A percentile compares a stretch with the other conserved stretches of the same genome.
Conservation (phyloP, 495 filamentous ascomycete species). For the Schizothecium vesticola region DNA sequence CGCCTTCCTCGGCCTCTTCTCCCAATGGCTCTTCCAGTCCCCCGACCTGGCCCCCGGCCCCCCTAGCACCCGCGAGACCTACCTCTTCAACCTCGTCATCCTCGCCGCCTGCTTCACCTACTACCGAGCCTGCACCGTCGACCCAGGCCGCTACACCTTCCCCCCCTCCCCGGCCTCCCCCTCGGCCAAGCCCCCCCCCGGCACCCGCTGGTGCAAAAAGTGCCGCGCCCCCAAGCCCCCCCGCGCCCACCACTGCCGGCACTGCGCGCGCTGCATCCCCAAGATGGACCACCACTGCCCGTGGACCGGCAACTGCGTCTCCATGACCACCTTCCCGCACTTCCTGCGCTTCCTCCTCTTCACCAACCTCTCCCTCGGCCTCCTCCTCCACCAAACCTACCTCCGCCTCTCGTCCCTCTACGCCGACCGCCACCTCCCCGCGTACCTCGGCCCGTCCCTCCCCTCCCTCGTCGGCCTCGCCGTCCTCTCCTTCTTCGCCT, state of each 20-base stretch:
- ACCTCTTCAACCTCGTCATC: conserved; percentile 71
- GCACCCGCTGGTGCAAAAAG: conserved; percentile 72
- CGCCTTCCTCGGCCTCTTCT: conserved; percentile 73
- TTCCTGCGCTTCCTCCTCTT: conserved; percentile 86
- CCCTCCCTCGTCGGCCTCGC: conserved; percentile 61
- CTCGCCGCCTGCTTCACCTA: conserved; percentile 75
- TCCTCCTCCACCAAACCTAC: conserved; percentile 54
- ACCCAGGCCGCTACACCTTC: conserved; percentile 61
- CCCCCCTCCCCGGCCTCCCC: conserved; percentile 22
- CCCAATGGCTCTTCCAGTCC: conserved; percentile 70
- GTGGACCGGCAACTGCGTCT: conserved; percentile 93
- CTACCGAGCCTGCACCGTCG: conserved; percentile 64
- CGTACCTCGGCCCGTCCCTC: conserved; percentile 72
- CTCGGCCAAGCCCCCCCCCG: conserved; percentile 2
- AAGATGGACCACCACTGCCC: conserved; percentile 99
- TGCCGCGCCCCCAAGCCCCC: conserved; percentile 80
- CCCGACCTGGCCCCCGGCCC: conserved; percentile 61
- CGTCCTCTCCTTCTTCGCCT: conserved; percentile 55
- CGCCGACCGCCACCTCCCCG: conserved; percentile 60
- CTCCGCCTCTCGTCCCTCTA: conserved; percentile 59
- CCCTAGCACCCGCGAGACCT: conserved; percentile 52
- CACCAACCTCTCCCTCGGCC: conserved; percentile 62
- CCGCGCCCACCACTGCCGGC: conserved; percentile 86
- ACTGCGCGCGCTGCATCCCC: conserved; percentile 82
- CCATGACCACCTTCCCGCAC: conserved; percentile 81